A percentile compares a stretch with the other conserved stretches of the same genome.
phyloP scores from a whole-genome alignment of 306 rosid genomes.

The Rosa persica region DNA sequence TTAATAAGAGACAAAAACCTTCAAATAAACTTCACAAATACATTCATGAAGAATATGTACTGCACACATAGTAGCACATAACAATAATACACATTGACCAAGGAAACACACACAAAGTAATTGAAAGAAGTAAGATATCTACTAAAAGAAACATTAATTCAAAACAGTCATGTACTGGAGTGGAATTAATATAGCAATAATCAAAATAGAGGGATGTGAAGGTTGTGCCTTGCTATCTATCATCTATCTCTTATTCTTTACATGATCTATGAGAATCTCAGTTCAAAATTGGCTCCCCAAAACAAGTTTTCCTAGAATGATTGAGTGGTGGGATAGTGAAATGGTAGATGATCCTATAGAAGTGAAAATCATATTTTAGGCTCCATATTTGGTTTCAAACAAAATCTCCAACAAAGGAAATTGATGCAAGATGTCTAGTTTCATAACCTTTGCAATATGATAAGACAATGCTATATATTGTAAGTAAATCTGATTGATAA shows the following conservation, averaged over 20 bases:
- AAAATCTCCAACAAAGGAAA: too few relatives aligned
- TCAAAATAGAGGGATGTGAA: neutral
- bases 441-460: neutral
- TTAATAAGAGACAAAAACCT: too few relatives aligned
- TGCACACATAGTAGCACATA: too few relatives aligned
- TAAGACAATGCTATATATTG: neutral
- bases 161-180: too few relatives aligned
- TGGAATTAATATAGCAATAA: too few relatives aligned
- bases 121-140: too few relatives aligned
- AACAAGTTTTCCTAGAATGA: neutral
- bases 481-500: neutral
- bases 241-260: neutral
- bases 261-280: neutral
- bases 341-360: neutral
- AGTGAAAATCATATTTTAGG: neutral
- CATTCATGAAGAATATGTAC: too few relatives aligned
- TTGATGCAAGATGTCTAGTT: neutral
- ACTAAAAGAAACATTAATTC: too few relatives aligned
- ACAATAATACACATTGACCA: too few relatives aligned
- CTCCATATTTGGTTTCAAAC: neutral
- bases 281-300: neutral
- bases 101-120: too few relatives aligned
- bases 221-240: neutral
- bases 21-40: too few relatives aligned
- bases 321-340: neutral